Evolutionary conservation across 225 moss, liverwort and hornwort species (phyloP).

Genomic region (Polytrichum formosum): DNA sequence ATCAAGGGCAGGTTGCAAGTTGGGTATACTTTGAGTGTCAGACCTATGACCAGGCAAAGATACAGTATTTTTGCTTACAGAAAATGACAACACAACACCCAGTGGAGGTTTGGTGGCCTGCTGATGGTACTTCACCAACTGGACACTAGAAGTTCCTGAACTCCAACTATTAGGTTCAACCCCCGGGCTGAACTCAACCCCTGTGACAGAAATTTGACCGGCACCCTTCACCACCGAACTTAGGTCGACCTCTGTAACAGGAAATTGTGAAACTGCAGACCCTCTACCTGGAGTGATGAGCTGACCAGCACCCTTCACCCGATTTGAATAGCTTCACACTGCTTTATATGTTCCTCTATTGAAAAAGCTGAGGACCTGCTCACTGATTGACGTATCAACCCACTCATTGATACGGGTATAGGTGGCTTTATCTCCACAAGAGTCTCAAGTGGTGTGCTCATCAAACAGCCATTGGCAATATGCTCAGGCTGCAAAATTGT

Average conservation of each 20-base stretch:
- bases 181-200: constrained; percentile 3
- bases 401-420: constrained; percentile 9
- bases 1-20: not conserved
- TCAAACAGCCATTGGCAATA: constrained; percentile 4
- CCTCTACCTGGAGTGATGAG: not conserved
- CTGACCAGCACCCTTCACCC: constrained; percentile 43
- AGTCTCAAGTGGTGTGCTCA: not conserved
- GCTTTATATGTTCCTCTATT: constrained; percentile 43
- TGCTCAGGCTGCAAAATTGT: constrained; percentile 1
- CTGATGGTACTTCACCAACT: not conserved
- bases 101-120: not conserved
- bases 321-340: constrained; percentile 30
- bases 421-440: not conserved
- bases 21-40: not conserved
- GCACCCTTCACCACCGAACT: not conserved
- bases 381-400: too few species aligned
- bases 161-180: too few species aligned
- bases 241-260: not conserved
- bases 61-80: not conserved
- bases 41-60: not conserved
- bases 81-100: not conserved
- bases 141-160: too few species aligned
- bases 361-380: constrained; percentile 21
- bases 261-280: too few species aligned
- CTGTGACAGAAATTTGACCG: not conserved